Conservation (phyloP, 2,329 filamentous ascomycete genomes). For the Alternaria novae-zelandiae region DNA sequence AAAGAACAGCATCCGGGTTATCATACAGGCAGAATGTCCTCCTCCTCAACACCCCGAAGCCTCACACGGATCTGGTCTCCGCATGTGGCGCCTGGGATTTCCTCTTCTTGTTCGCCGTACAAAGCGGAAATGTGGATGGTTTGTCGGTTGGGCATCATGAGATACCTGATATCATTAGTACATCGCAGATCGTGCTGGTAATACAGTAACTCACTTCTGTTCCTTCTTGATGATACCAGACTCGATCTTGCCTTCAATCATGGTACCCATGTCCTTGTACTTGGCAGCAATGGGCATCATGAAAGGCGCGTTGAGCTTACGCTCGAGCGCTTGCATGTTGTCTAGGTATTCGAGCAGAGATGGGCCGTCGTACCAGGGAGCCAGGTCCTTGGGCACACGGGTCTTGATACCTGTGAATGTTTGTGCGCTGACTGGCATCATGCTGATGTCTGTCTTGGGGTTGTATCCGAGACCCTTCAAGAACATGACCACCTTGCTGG, state of each 20-base stretch:
- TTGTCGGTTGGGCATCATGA: conserved; percentile 96
- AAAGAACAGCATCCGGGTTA: no score
- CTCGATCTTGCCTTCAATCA: conserved; percentile 97
- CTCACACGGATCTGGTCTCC: conserved; percentile 95
- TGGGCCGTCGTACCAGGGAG: conserved; percentile 86
- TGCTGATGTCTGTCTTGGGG: conserved; percentile 87
- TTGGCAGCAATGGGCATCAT: conserved; percentile 99
- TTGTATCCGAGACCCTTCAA: conserved; percentile 94
- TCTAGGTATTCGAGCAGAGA: conserved; percentile 96
- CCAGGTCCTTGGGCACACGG: conserved; percentile 73
- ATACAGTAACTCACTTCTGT: conserved; percentile 2
- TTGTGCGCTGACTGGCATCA: conserved; percentile 96
- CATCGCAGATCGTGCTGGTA: neutral
- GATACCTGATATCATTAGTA: conserved; percentile 68
- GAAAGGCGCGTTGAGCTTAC: conserved; percentile 96
- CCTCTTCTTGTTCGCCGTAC: conserved; percentile 96
- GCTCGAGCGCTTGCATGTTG: conserved; percentile 87
- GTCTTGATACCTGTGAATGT: conserved; percentile 86
- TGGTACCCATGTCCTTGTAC: conserved; percentile 96
- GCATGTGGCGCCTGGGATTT: conserved; percentile 79
- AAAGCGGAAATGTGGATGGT: conserved; percentile 80
- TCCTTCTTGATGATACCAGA: conserved; percentile 57
- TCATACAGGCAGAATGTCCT: conserved; percentile 81
- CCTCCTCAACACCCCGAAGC: conserved; percentile 93
- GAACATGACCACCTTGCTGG: conserved; percentile 83